Evolutionary conservation across 2,329 filamentous ascomycete species (phyloP).

Genomic region (Fusarium goolgardi): DNA sequence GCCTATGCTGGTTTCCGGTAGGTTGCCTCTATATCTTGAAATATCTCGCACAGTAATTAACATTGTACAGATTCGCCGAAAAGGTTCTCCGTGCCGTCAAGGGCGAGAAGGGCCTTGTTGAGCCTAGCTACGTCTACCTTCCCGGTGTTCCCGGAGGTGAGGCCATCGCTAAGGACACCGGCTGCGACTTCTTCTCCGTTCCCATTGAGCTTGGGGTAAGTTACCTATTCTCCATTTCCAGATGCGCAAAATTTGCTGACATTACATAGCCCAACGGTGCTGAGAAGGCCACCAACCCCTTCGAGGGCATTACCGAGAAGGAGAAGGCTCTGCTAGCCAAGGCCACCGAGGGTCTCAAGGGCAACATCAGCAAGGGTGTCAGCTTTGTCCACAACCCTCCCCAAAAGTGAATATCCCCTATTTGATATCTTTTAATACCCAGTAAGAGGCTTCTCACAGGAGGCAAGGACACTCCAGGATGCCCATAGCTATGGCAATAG

Average conservation of each 20-base stretch:
- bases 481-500: constrained; percentile 52
- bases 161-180: constrained; percentile 84
- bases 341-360: constrained; percentile 81
- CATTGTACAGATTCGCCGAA: constrained; percentile 80
- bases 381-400: constrained; percentile 88
- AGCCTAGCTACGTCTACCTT: constrained; percentile 96
- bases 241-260: constrained; percentile 47
- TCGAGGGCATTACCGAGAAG: constrained; percentile 80
- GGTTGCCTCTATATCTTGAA: background rate
- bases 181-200: constrained; percentile 94
- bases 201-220: constrained; percentile 95
- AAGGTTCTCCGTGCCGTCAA: constrained; percentile 88
- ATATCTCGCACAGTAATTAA: constrained; percentile 21
- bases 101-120: constrained; percentile 91
- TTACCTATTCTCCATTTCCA: constrained; percentile 41
- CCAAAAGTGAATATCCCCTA: constrained; percentile 76
- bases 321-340: constrained; percentile 89
- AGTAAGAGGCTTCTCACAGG: constrained; percentile 46
- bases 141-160: constrained; percentile 89
- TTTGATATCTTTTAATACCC: constrained; percentile 41
- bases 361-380: constrained; percentile 95
- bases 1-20: constrained; percentile 94
- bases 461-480: constrained; percentile 45
- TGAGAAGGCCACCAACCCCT: constrained; percentile 85
- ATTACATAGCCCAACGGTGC: constrained; percentile 77